Conservation (phyloP, 352 stramenopile species). For the Thalassiosira pacifica region DNA sequence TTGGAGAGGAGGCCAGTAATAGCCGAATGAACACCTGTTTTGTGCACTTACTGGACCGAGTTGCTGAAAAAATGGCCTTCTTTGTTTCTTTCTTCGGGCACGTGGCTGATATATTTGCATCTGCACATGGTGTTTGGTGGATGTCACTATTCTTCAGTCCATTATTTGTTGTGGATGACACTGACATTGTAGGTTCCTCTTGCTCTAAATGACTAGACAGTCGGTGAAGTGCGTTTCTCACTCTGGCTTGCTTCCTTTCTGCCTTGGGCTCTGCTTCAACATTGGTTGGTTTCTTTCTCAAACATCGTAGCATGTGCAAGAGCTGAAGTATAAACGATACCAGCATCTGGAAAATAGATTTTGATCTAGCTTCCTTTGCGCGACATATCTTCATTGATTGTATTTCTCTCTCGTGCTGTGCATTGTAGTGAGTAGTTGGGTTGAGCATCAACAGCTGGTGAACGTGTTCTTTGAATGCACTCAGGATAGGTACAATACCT, state of each 20-base stretch:
- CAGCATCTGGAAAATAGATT: background rate
- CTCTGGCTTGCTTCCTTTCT: background rate
- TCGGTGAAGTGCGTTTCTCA: background rate
- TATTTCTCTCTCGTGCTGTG: slow-evolving; percentile 16
- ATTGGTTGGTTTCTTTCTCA: background rate
- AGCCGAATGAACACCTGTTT: background rate
- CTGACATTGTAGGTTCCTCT: background rate
- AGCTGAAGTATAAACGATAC: background rate
- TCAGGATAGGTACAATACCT: slow-evolving; percentile 33
- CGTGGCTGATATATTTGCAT: background rate
- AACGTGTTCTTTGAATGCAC: slow-evolving; percentile 1
- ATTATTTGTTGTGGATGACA: too few species aligned
- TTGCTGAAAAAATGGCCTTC: slow-evolving; percentile 10
- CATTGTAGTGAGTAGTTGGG: background rate
- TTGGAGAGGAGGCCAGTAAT: background rate
- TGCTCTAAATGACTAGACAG: background rate
- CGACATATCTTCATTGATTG: background rate
- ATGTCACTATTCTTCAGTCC: too few species aligned
- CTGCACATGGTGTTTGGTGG: too few species aligned
- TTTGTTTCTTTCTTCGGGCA: slow-evolving; percentile 9
- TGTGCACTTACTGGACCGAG: background rate
- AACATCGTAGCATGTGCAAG: background rate
- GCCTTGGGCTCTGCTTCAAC: background rate
- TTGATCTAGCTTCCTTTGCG: background rate
- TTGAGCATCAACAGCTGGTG: slow-evolving; percentile 4